Conservation (phyloP, 139 green algal genomes). For the Tetratostichococcus sp. region DNA sequence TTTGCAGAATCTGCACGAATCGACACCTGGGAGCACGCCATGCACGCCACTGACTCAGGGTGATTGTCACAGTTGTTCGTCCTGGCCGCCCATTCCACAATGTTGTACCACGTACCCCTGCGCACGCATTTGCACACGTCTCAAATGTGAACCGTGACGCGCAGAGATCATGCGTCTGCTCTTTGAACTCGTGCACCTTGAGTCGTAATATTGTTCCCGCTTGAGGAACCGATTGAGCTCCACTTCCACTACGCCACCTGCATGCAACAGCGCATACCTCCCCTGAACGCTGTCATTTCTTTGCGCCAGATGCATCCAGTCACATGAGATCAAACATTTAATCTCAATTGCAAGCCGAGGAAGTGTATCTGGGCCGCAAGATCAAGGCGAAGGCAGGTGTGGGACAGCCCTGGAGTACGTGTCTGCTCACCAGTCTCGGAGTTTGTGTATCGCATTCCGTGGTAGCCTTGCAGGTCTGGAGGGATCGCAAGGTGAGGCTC, state of each 20-base stretch:
- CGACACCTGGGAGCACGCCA: conserved; percentile 13
- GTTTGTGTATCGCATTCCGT: not conserved
- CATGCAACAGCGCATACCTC: too few relatives aligned
- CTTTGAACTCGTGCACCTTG: not conserved
- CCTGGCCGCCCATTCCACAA: conserved; percentile 5
- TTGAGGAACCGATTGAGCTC: not conserved
- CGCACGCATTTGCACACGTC: too few relatives aligned
- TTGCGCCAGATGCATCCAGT: not conserved
- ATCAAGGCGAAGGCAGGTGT: too few relatives aligned
- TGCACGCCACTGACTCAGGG: conserved; percentile 9
- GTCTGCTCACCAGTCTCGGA: not conserved
- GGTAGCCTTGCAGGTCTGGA: conserved; percentile 11
- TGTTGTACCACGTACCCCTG: conserved; percentile 19
- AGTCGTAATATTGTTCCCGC: not conserved
- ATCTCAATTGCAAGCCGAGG: too few relatives aligned
- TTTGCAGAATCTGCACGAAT: too few relatives aligned
- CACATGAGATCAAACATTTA: not conserved
- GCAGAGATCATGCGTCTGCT: too few relatives aligned
- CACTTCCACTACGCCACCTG: not conserved
- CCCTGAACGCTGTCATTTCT: too few relatives aligned
- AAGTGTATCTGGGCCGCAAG: too few relatives aligned
- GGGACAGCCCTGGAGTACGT: too few relatives aligned
- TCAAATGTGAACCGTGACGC: too few relatives aligned
- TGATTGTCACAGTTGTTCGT: conserved; percentile 1
- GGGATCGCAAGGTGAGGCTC: not conserved